Conservation (phyloP, 2,329 filamentous ascomycete genomes). For the Tolypocladium ovalisporum region DNA sequence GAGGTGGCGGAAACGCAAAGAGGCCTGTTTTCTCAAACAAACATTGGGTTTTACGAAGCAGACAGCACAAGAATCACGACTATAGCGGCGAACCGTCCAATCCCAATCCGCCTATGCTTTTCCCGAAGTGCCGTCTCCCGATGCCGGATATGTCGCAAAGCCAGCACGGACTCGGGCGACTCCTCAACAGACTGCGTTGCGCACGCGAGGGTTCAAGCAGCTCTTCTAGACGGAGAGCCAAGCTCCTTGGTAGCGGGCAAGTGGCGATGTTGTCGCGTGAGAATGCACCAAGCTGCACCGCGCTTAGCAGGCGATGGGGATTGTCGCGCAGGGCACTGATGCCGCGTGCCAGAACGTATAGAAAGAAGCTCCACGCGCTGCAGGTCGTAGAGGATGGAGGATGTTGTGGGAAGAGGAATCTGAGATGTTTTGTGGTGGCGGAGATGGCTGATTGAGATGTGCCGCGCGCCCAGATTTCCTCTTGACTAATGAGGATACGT, state of each 20-base stretch:
- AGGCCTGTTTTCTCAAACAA: constrained; percentile 13
- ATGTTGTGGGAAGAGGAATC: not conserved
- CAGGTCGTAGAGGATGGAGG: not conserved
- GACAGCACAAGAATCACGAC: constrained; percentile 22
- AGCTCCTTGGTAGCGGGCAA: not conserved
- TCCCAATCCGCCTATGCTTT: not conserved
- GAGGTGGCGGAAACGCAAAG: constrained; percentile 13
- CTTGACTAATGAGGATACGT: constrained; percentile 1
- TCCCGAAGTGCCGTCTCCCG: not conserved
- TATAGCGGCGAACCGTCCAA: constrained; percentile 12
- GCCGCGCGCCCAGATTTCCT: not conserved
- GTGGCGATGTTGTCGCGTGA: not conserved
- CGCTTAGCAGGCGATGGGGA: not conserved
- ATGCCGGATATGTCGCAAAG: not conserved
- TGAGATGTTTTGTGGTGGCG: not conserved
- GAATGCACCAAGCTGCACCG: not conserved
- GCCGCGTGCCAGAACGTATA: not conserved
- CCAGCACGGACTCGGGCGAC: not conserved
- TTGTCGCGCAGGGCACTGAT: not conserved
- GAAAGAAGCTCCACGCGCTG: not conserved
- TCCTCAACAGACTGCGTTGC: not conserved
- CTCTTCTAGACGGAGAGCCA: not conserved
- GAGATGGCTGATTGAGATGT: not conserved
- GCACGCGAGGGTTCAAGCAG: not conserved
- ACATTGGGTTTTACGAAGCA: constrained; percentile 21